Conservation (phyloP, 441 rosid species). For the Heliophila coronopifolia region DNA sequence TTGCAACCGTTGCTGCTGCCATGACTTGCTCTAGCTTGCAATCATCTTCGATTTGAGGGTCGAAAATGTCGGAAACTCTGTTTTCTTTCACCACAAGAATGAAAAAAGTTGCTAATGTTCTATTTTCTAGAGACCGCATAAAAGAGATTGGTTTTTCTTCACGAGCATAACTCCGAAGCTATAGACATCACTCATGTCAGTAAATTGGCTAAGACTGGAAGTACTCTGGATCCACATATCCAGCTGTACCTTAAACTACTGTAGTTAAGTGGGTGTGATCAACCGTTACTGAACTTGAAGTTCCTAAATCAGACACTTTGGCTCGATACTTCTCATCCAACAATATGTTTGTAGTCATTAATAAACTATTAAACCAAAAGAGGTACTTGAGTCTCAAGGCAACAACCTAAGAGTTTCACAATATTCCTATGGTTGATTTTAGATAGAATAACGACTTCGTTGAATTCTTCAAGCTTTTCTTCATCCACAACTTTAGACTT, state of each 20-base stretch:
- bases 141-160: conserved; percentile 32
- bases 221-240: conserved; percentile 21
- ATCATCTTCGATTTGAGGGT: conserved; percentile 18
- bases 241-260: conserved; percentile 28
- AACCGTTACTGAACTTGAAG: conserved; percentile 35
- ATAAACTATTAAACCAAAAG: conserved; percentile 17
- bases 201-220: conserved; percentile 11
- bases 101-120: conserved; percentile 28
- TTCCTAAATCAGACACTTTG: conserved; percentile 47
- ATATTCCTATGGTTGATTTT: conserved; percentile 9
- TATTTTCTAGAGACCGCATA: conserved; percentile 22
- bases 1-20: conserved; percentile 31
- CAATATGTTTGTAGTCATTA: conserved; percentile 31
- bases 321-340: conserved; percentile 31
- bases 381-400: conserved; percentile 20
- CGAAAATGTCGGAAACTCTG: conserved; percentile 22
- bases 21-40: conserved; percentile 14
- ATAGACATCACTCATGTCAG: conserved; percentile 37
- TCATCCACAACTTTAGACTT: conserved; percentile 16
- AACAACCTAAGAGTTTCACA: no score
- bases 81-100: conserved; percentile 27
- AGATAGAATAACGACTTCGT: conserved; percentile 8
- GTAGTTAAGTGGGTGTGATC: conserved; percentile 33
- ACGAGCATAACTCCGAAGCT: conserved; percentile 40
- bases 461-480: conserved; percentile 6